Conservation (phyloP, 1,284 basidiomycete genomes). For the Boletus calvinii region DNA sequence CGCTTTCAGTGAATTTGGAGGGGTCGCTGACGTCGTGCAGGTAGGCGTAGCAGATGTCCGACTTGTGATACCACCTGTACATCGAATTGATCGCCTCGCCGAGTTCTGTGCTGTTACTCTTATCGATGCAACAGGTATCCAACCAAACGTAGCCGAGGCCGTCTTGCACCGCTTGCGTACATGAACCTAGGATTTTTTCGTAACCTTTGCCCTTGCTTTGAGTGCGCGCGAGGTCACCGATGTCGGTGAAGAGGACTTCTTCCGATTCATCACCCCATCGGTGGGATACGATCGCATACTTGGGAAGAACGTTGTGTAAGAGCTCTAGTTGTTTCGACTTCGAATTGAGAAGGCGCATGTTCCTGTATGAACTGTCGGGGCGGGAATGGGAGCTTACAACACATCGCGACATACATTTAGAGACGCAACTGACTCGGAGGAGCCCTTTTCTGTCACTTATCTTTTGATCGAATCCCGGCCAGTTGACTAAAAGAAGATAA, state of each 20-base stretch:
- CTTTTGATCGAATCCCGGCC: neutral
- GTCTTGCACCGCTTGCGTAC: slow-evolving; percentile 18
- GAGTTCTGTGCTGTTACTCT: slow-evolving; percentile 23
- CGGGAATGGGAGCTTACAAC: neutral
- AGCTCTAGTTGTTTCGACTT: slow-evolving; percentile 18
- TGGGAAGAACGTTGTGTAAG: slow-evolving; percentile 2
- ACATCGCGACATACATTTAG: slow-evolving; percentile 8
- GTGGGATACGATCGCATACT: slow-evolving; percentile 30
- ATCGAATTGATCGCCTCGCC: slow-evolving; percentile 30
- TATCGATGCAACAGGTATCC: slow-evolving; percentile 33
- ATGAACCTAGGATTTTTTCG: slow-evolving; percentile 22
- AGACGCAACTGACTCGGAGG: neutral
- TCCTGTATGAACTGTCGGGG: slow-evolving; percentile 7
- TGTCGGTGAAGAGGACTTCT: slow-evolving; percentile 29
- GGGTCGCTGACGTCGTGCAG: slow-evolving; percentile 24
- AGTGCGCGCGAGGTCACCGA: slow-evolving; percentile 13
- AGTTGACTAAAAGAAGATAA: neutral
- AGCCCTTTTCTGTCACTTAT: neutral
- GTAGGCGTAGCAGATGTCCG: slow-evolving; percentile 29
- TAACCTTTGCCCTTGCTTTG: slow-evolving; percentile 23
- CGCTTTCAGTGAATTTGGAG: slow-evolving; percentile 20
- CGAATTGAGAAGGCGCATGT: slow-evolving; percentile 45
- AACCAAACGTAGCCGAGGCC: slow-evolving; percentile 25
- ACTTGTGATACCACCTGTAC: slow-evolving; percentile 29
- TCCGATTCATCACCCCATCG: slow-evolving; percentile 20